Conservation (phyloP, 75 land plant species). For the Sequoia sempervirens region DNA sequence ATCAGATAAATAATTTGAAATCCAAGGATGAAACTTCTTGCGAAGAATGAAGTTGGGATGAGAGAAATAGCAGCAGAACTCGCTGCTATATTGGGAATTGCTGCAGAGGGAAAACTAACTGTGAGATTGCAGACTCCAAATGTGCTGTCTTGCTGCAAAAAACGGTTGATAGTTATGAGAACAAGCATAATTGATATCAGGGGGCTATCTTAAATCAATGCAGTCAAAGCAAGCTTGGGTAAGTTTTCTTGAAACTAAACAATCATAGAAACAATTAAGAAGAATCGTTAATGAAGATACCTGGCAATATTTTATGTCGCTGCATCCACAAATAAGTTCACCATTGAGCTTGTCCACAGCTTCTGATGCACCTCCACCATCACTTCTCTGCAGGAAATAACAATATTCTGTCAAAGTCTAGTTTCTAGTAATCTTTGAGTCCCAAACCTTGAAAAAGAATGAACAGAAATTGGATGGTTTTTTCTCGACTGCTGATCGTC, state of each 20-base stretch:
- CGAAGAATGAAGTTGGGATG: no score
- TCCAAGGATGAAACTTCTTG: not conserved
- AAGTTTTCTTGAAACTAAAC: not conserved
- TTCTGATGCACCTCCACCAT: conserved; percentile 40
- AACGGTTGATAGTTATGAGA: not conserved
- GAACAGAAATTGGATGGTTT: not conserved
- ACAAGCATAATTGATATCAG: not conserved
- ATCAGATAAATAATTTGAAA: not conserved
- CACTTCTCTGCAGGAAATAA: conserved; percentile 33
- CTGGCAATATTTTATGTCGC: conserved; percentile 19
- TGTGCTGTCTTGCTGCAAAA: conserved; percentile 5
- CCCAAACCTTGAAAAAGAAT: not conserved
- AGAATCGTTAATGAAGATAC: not conserved
- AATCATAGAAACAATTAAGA: not conserved
- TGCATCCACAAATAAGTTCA: conserved; percentile 27
- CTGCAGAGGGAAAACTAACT: not conserved
- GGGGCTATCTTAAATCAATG: not conserved
- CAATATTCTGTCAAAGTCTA: not conserved
- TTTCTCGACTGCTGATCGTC: not conserved
- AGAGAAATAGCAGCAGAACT: not conserved
- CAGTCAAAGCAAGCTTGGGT: not conserved
- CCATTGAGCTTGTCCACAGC: conserved; percentile 39
- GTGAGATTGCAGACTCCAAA: conserved; percentile 1
- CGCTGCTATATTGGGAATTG: not conserved
- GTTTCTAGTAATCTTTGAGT: not conserved